Conservation (phyloP, 371 early-diverging fungal species). For the Mortierella sp. region DNA sequence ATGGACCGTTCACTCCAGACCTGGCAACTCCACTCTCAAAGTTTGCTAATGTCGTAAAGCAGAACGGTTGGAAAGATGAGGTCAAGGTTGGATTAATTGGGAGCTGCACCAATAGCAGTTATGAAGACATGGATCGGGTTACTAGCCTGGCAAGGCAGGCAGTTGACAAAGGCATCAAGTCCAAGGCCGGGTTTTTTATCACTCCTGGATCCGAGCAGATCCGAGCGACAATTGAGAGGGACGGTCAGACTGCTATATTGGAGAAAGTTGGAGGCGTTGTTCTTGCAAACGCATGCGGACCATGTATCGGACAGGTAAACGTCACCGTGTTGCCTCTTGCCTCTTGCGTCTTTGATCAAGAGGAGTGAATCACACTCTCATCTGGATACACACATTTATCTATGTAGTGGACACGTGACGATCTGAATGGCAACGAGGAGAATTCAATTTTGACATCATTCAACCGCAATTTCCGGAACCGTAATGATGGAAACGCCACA, state of each 20-base stretch:
- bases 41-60: slow-evolving; percentile 77
- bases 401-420: slow-evolving; percentile 89
- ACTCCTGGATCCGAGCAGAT: slow-evolving; percentile 98
- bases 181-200: slow-evolving; percentile 86
- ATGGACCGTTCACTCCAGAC: slow-evolving; percentile 98
- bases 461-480: slow-evolving; percentile 96
- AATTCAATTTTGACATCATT: slow-evolving; percentile 96
- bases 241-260: slow-evolving; percentile 88
- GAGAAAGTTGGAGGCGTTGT: slow-evolving; percentile 87
- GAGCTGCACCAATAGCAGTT: slow-evolving; percentile 95
- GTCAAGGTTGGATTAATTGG: slow-evolving; percentile 92
- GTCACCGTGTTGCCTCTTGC: too few species aligned
- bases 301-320: slow-evolving; percentile 85
- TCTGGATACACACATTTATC: too few species aligned
- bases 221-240: slow-evolving; percentile 94
- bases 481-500: slow-evolving; percentile 95
- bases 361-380: too few species aligned
- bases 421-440: slow-evolving; percentile 71
- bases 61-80: slow-evolving; percentile 91
- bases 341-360: too few species aligned
- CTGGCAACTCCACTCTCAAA: slow-evolving; percentile 88
- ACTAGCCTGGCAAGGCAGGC: slow-evolving; percentile 90
- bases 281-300: slow-evolving; percentile 90
- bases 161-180: slow-evolving; percentile 77
- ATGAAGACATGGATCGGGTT: slow-evolving; percentile 94